These are phyloP conservation scores for Trichosanthes truncata DNA, from an alignment of 306 rosid genomes.

Conservation along the genomic window DNA sequence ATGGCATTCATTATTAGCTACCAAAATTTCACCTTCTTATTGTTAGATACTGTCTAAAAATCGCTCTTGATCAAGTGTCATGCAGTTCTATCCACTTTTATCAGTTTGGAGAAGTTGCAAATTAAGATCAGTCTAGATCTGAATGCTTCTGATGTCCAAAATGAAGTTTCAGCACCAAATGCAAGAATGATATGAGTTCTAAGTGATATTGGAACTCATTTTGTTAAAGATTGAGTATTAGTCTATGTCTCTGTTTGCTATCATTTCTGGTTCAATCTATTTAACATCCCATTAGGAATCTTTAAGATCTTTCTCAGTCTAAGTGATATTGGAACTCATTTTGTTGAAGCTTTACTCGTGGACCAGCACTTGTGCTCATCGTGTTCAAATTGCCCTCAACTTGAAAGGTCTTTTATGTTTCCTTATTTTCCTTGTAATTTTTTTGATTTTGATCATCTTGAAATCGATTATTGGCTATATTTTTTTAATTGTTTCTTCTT, in stretches of 20 bases:
- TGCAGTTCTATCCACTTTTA: neutral
- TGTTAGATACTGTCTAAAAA: constrained; percentile 3
- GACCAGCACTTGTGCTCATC: no score
- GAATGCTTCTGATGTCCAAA: neutral
- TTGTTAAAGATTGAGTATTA: neutral
- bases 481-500: no score
- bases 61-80: neutral
- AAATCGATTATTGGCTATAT: no score
- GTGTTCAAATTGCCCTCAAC: no score
- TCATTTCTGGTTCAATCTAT: no score
- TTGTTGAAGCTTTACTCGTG: no score
- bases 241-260: neutral
- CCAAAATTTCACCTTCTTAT: no score
- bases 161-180: neutral
- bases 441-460: no score
- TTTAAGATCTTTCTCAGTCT: neutral
- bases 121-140: neutral
- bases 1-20: neutral
- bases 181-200: neutral
- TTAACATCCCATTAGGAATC: neutral
- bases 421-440: no score
- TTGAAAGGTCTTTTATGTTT: no score
- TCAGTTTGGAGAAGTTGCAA: neutral
- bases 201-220: neutral
- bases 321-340: no score